A percentile compares a stretch with the other conserved stretches of the same genome.
phyloP scores from a whole-genome alignment of 139 green algal species.

The Tetradesmus obliquus region DNA sequence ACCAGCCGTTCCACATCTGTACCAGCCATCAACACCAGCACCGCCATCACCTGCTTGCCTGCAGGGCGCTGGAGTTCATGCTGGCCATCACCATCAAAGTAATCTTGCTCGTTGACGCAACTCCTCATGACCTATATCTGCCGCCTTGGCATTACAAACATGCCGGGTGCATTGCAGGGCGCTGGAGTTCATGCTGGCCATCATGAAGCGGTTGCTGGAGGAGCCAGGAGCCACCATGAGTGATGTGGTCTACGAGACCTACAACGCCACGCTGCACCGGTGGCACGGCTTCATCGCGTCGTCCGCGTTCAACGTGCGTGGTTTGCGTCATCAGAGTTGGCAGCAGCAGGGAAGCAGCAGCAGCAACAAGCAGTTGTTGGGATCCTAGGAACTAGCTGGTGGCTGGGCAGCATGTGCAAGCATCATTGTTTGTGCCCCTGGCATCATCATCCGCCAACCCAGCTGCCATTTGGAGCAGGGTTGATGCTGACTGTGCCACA shows the following conservation, averaged over 20 bases:
- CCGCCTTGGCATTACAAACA: neutral
- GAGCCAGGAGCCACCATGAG: conserved; percentile 48
- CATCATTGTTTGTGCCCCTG: too few relatives aligned
- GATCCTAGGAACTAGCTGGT: too few relatives aligned
- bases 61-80: neutral
- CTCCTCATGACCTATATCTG: too few relatives aligned
- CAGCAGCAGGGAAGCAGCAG: neutral
- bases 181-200: conserved; percentile 78
- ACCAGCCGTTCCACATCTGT: too few relatives aligned
- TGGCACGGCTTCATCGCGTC: conserved; percentile 85
- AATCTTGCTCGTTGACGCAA: too few relatives aligned
- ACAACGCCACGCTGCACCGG: conserved; percentile 72
- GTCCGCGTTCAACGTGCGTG: conserved; percentile 70
- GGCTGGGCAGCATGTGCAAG: too few relatives aligned
- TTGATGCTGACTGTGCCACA: neutral
- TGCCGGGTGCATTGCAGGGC: conserved; percentile 58
- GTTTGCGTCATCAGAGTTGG: neutral
- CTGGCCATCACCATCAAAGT: too few relatives aligned
- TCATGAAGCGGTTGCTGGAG: conserved; percentile 65
- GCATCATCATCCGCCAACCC: too few relatives aligned
- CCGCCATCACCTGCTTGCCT: neutral
- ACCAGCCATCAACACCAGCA: neutral
- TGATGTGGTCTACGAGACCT: conserved; percentile 66
- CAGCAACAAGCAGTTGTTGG: neutral
- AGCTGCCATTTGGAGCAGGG: too few relatives aligned